Conservation (phyloP, 495 filamentous ascomycete species). For the Penicilliopsis zonata region DNA sequence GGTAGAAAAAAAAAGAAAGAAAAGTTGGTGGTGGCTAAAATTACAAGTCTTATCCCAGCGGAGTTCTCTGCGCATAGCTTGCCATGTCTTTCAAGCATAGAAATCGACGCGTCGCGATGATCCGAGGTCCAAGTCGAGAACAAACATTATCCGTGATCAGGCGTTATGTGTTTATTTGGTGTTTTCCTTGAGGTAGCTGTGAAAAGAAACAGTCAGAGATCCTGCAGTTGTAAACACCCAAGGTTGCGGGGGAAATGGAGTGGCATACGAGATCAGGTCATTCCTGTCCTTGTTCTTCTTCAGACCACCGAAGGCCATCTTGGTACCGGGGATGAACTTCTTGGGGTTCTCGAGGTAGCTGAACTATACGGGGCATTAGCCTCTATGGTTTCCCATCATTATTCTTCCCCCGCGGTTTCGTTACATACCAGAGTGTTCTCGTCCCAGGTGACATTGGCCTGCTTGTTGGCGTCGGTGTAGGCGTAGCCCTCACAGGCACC, state of each 20-base stretch:
- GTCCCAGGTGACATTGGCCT: constrained; percentile 82
- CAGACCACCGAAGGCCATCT: constrained; percentile 99
- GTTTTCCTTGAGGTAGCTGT: constrained; percentile 59
- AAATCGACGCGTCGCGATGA: constrained; percentile 3
- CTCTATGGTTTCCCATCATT: too few species aligned
- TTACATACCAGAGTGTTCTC: constrained; percentile 70
- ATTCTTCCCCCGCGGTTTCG: too few species aligned
- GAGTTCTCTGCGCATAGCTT: constrained; percentile 1
- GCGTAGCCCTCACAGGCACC: constrained; percentile 83
- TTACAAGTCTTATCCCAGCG: constrained; percentile 28
- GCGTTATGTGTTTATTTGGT: constrained; percentile 39
- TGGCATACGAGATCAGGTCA: constrained; percentile 90
- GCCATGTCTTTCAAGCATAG: neutral
- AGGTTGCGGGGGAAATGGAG: neutral
- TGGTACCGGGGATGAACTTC: constrained; percentile 97
- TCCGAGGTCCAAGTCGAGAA: constrained; percentile 14
- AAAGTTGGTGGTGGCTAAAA: constrained; percentile 13
- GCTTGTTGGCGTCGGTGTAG: constrained; percentile 99
- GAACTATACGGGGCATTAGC: constrained; percentile 51
- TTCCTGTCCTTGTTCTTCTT: constrained; percentile 99
- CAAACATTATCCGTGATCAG: constrained; percentile 8
- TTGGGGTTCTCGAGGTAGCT: constrained; percentile 87
- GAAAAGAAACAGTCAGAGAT: constrained; percentile 1
- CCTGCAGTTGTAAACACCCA: neutral
- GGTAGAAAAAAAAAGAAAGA: neutral